These are phyloP conservation scores for Aspergillus awamori DNA, from an alignment of 2,329 filamentous ascomycete genomes.

Conservation along the genomic window DNA sequence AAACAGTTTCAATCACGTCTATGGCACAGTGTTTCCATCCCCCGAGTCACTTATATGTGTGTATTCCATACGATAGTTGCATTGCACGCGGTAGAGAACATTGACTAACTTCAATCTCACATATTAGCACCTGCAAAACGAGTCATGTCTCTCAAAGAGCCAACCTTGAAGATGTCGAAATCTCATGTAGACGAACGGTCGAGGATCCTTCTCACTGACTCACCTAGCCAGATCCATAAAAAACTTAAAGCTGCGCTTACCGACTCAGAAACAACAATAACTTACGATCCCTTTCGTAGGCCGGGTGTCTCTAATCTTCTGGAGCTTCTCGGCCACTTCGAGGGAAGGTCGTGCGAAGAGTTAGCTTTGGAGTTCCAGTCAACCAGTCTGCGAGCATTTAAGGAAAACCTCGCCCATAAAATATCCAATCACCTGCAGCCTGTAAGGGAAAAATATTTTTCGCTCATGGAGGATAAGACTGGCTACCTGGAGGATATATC, in stretches of 20 bases:
- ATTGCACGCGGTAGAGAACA: not conserved
- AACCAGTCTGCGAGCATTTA: constrained; percentile 61
- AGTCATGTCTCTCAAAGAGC: constrained; percentile 85
- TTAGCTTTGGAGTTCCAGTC: constrained; percentile 51
- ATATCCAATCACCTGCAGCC: constrained; percentile 33
- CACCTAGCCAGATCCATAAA: constrained; percentile 60
- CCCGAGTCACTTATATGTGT: constrained; percentile 74
- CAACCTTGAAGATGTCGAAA: constrained; percentile 90
- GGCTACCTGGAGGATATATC: constrained; percentile 36
- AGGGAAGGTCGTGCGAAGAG: constrained; percentile 47
- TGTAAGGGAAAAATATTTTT: constrained; percentile 39
- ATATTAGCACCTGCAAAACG: constrained; percentile 71
- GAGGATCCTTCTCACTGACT: constrained; percentile 80
- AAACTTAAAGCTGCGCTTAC: constrained; percentile 78
- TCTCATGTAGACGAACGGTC: constrained; percentile 72
- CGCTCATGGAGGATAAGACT: constrained; percentile 32
- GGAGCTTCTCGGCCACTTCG: constrained; percentile 74
- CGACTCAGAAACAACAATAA: constrained; percentile 68
- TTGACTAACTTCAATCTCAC: constrained; percentile 7
- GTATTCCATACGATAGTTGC: not conserved
- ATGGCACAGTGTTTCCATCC: constrained; percentile 63
- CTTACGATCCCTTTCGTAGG: constrained; percentile 69
- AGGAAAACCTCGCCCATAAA: constrained; percentile 62
- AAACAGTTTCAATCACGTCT: constrained; percentile 80
- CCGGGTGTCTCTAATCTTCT: constrained; percentile 89